Conservation (phyloP, 305 asterid genomes). For the Solanum hybrid region DNA sequence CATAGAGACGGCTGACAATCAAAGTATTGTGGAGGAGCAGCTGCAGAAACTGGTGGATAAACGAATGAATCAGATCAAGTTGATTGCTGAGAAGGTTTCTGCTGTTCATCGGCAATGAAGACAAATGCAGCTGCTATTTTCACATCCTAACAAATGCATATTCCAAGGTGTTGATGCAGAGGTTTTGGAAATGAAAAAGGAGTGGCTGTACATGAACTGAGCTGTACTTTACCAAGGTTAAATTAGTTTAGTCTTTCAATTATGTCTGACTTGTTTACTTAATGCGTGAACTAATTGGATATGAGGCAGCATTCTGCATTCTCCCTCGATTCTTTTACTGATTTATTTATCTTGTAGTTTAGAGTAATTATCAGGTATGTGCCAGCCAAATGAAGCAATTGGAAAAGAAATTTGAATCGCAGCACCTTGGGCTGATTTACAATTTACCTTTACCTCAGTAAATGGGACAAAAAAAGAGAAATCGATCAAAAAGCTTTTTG, state of each 20-base stretch:
- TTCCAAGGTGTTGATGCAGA: neutral
- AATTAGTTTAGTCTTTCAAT: neutral
- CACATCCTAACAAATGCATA: neutral
- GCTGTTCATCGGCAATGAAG: neutral
- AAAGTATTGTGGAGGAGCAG: constrained; percentile 46
- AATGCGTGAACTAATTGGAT: neutral
- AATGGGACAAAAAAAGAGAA: neutral
- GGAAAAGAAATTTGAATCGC: neutral
- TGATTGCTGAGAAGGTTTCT: constrained; percentile 48
- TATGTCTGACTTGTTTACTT: neutral
- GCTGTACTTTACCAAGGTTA: neutral
- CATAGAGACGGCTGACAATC: constrained; percentile 37
- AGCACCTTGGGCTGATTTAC: neutral
- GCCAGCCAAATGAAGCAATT: neutral
- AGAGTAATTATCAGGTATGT: neutral
- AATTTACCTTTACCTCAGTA: neutral
- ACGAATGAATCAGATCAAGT: constrained; percentile 56
- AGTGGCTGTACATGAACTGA: neutral
- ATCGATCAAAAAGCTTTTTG: neutral
- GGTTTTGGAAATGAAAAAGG: neutral
- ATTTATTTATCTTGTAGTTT: neutral
- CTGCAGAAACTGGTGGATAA: constrained; percentile 55
- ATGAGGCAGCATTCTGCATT: neutral
- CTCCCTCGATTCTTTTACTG: neutral
- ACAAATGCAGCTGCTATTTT: neutral